Evolutionary conservation across 192 early-diverging fungal species (phyloP).

Genomic region (Rhizophagus clarus): DNA sequence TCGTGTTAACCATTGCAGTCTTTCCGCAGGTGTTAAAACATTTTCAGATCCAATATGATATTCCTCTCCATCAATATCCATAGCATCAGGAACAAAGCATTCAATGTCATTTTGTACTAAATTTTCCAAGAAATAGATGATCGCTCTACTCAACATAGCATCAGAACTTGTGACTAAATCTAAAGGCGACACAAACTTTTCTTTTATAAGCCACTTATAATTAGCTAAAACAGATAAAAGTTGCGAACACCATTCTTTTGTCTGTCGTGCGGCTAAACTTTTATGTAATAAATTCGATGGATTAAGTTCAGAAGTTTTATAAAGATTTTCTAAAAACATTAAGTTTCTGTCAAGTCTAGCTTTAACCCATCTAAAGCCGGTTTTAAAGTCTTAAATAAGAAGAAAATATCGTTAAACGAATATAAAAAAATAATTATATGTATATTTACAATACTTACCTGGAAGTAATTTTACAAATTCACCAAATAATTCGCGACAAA

Average conservation of each 20-base stretch:
- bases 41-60: not conserved
- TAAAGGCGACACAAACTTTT: slow-evolving; percentile 23
- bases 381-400: slow-evolving; percentile 14
- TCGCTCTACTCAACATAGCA: not conserved
- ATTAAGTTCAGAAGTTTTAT: not conserved
- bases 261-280: slow-evolving; percentile 12
- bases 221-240: slow-evolving; percentile 36
- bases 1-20: not conserved
- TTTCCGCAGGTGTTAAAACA: slow-evolving; percentile 21
- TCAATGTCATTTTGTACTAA: slow-evolving; percentile 30
- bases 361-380: slow-evolving; percentile 35
- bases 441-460: slow-evolving; percentile 38
- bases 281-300: not conserved
- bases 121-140: slow-evolving; percentile 36
- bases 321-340: slow-evolving; percentile 24
- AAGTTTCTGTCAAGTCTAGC: slow-evolving; percentile 27
- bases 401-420: not conserved
- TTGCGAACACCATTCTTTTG: slow-evolving; percentile 39
- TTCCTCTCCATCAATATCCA: slow-evolving; percentile 26
- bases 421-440: not conserved
- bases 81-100: not conserved
- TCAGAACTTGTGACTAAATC: slow-evolving; percentile 17
- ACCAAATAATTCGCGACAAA: slow-evolving; percentile 64
- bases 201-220: slow-evolving; percentile 40
- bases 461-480: slow-evolving; percentile 51